Evolutionary conservation across 1,284 basidiomycete genomes (phyloP).

Genomic region (Cryptococcus sp.): DNA sequence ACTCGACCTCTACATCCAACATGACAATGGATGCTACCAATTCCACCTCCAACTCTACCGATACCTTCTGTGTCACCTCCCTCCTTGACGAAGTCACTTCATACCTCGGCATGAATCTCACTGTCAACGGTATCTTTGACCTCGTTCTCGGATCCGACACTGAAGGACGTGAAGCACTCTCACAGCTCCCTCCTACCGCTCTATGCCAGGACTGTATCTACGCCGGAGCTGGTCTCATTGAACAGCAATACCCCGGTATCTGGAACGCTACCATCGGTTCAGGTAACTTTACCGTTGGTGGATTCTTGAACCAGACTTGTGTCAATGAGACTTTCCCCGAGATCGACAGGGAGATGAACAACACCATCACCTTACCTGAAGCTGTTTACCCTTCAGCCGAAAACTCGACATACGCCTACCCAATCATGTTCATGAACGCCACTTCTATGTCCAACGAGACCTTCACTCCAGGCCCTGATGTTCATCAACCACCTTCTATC

Average conservation of each 20-base stretch:
- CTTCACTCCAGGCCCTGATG: neutral
- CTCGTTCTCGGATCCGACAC: slow-evolving; percentile 29
- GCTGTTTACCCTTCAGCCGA: slow-evolving; percentile 30
- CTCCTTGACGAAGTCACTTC: slow-evolving; percentile 31
- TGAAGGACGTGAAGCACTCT: slow-evolving; percentile 18
- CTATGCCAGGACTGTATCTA: slow-evolving; percentile 46
- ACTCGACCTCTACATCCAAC: slow-evolving; percentile 6
- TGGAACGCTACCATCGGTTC: slow-evolving; percentile 19
- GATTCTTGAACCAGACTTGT: slow-evolving; percentile 32
- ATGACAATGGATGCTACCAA: slow-evolving; percentile 21
- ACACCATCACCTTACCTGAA: slow-evolving; percentile 29
- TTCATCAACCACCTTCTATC: neutral
- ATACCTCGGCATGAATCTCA: slow-evolving; percentile 38
- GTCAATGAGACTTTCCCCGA: slow-evolving; percentile 4
- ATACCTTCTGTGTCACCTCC: slow-evolving; percentile 40
- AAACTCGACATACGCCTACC: slow-evolving; percentile 33
- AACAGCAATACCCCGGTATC: slow-evolving; percentile 31
- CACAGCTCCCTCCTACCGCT: slow-evolving; percentile 21
- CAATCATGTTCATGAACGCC: slow-evolving; percentile 25
- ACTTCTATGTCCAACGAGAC: slow-evolving; percentile 6
- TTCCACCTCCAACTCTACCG: slow-evolving; percentile 16
- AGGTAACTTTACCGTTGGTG: slow-evolving; percentile 20
- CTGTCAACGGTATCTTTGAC: slow-evolving; percentile 26
- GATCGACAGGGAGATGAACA: neutral
- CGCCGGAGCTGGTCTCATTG: slow-evolving; percentile 36